A percentile compares a stretch with the other conserved stretches of the same genome.
phyloP scores from a whole-genome alignment of 345 rosid species.

The Citrus reticulata region DNA sequence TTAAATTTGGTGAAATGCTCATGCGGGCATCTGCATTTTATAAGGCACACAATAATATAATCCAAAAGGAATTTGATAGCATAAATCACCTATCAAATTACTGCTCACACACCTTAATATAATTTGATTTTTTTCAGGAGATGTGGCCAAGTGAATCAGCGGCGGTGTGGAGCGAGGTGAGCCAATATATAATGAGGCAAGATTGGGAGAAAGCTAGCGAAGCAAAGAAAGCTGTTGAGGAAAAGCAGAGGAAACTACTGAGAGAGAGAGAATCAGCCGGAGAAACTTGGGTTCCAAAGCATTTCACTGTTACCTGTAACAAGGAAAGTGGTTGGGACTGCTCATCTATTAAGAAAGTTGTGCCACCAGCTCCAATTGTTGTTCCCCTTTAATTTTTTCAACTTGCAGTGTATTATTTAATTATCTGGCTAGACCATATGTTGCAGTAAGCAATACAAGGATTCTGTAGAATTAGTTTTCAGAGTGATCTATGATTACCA shows the following conservation, averaged over 20 bases:
- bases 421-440: neutral
- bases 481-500: too few species aligned
- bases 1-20: too few species aligned
- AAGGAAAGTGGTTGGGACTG: constrained; percentile 61
- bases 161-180: constrained; percentile 66
- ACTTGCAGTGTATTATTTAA: too few species aligned
- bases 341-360: constrained; percentile 42
- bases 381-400: constrained; percentile 25
- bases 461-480: too few species aligned
- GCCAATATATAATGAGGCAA: constrained; percentile 45
- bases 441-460: too few species aligned
- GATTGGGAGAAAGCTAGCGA: constrained; percentile 77
- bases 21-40: too few species aligned
- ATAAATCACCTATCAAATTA: neutral
- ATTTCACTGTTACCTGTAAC: constrained; percentile 40
- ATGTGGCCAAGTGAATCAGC: constrained; percentile 59
- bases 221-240: constrained; percentile 64
- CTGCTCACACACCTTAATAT: neutral
- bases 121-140: constrained; percentile 31
- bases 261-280: constrained; percentile 45
- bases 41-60: too few species aligned
- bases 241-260: constrained; percentile 48
- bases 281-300: constrained; percentile 61
- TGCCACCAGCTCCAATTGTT: constrained; percentile 64
- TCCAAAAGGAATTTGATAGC: too few species aligned